Evolutionary conservation across 225 moss, liverwort and hornwort genomes (phyloP).

Genomic region (Pleurozium schreberi): DNA sequence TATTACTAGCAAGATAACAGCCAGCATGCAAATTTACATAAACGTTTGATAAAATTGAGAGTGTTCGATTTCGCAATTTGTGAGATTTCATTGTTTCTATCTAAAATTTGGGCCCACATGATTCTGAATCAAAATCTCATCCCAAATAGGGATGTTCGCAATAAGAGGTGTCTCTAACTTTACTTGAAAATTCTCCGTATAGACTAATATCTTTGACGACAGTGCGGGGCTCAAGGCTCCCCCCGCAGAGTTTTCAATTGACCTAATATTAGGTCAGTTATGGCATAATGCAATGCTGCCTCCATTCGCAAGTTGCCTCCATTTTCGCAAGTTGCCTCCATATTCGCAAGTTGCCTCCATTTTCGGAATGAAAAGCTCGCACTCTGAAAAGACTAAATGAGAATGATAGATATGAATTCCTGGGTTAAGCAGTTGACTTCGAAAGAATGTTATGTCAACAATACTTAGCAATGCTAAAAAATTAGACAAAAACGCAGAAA

Average conservation of each 20-base stretch:
- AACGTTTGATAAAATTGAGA: neutral
- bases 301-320: too few species aligned
- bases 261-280: too few species aligned
- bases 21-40: neutral
- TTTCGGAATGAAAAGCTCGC: neutral
- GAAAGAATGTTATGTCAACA: neutral
- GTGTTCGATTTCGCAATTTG: neutral
- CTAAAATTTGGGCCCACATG: neutral
- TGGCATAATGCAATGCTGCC: too few species aligned
- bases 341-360: neutral
- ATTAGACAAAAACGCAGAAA: neutral
- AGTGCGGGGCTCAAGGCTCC: neutral
- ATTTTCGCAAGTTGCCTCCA: too few species aligned
- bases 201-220: neutral
- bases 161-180: neutral
- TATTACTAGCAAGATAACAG: neutral
- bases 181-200: neutral
- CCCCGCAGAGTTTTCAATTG: neutral
- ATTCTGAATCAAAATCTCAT: neutral
- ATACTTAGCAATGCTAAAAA: neutral
- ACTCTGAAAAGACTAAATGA: neutral
- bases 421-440: neutral
- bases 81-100: neutral
- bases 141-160: neutral
- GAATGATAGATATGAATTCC: neutral